Evolutionary conservation across 2,329 filamentous ascomycete genomes (phyloP), one percentile per base, ranked within the genome.

Genomic region (Neospermospora avenae): DNA sequence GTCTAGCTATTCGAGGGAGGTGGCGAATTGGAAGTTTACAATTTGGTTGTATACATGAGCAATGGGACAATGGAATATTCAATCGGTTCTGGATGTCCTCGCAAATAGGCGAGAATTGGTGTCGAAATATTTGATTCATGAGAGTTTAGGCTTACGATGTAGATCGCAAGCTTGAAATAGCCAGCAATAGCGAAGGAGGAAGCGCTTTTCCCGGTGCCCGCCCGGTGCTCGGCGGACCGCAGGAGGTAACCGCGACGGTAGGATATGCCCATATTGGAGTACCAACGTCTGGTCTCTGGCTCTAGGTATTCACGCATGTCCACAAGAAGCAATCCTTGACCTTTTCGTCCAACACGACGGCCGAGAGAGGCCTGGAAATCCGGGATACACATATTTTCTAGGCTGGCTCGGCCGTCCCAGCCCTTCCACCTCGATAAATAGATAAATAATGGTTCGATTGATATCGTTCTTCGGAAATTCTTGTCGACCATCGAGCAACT

Each of bases 201-300:
- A 48, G 85, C 89, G 46, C 85, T 89, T 74, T 93, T 95, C 14
- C 90, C 90, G 0, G 89, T 93, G 0, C 90, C 90, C 0, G 90
- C 14, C 90, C 90, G 0, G 89, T 93, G 0, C 90, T 90, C 0
- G 90, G 90, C 0, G 90, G 90, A 0, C 91, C 91, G 65, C 93
- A 96, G 84, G 0, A 96, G 81, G 69, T 95, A 96, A 0, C 91
- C 92, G 4, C 91, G 82, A 14, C 91, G 84, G 72, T 96, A 96
- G 0, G 92, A 91, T 31, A 96, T 93, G 0, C 91, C 91, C 6
- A 91, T 82, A 66, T 90, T 88, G 0, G 87, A 81, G 71, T 96
- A 96, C 90, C 91, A 96, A n/a, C 85, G 80, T 46, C 83, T 78
- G 0, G 85, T 88, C 13, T 77, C 74, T 0, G 84, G 84, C 63